These are phyloP conservation scores for Dactylellina haptotyla DNA, from an alignment of 2,329 filamentous ascomycete genomes.

Conservation along the genomic window DNA sequence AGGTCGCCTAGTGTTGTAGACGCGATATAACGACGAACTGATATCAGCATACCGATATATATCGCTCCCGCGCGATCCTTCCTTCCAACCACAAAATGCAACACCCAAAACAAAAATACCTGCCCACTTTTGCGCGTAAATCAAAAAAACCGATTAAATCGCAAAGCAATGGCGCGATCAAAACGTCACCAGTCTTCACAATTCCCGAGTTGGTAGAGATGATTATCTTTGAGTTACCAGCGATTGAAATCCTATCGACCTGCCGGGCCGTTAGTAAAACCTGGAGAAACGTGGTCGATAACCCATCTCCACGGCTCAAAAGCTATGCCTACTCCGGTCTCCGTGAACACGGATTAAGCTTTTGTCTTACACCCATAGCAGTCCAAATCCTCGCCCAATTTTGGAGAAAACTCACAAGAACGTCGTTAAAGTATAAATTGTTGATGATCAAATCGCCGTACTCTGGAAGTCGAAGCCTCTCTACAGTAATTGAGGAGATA, in stretches of 20 bases:
- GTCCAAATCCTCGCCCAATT: not conserved
- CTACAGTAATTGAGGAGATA: too few relatives aligned
- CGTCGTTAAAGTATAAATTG: too few relatives aligned
- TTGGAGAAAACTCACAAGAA: not conserved
- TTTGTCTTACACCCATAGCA: not conserved
- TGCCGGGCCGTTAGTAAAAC: conserved; percentile 27
- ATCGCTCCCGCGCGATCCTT: too few relatives aligned
- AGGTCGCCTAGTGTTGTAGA: too few relatives aligned
- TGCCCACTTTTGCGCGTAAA: too few relatives aligned
- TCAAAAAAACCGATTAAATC: not conserved
- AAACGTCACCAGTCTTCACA: conserved; percentile 6
- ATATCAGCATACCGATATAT: too few relatives aligned
- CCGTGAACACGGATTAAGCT: too few relatives aligned
- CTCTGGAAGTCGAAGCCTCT: too few relatives aligned
- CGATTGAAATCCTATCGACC: conserved; percentile 19
- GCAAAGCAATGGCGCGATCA: not conserved
- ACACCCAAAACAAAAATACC: not conserved
- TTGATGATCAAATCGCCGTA: too few relatives aligned
- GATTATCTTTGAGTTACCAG: conserved; percentile 19
- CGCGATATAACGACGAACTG: too few relatives aligned
- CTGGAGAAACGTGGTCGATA: conserved; percentile 32
- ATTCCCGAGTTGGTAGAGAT: conserved; percentile 16
- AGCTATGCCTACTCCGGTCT: conserved; percentile 24
- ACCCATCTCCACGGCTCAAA: conserved; percentile 20
- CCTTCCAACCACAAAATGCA: too few relatives aligned